Conservation (phyloP, 108 stramenopile genomes). For the Nannochloropsis salina region DNA sequence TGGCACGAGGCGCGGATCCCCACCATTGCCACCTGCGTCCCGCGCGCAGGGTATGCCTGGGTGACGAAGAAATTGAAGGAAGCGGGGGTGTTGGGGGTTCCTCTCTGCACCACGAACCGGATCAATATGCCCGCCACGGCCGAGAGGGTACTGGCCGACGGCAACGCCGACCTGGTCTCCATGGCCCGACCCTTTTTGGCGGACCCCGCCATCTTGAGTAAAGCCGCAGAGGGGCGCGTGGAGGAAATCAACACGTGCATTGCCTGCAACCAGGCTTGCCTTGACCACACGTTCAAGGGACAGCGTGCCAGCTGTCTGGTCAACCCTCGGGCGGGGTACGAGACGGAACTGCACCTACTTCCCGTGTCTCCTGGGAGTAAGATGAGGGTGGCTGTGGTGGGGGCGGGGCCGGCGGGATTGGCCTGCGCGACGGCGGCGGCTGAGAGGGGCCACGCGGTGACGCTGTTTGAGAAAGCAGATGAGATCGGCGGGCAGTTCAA, state of each 20-base stretch:
- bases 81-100: slow-evolving; percentile 62
- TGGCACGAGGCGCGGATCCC: slow-evolving; percentile 98
- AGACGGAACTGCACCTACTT: slow-evolving; percentile 62
- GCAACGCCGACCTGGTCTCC: slow-evolving; percentile 78
- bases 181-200: slow-evolving; percentile 96
- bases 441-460: slow-evolving; percentile 78
- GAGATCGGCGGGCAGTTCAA: slow-evolving; percentile 86
- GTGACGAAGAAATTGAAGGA: slow-evolving; percentile 74
- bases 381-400: slow-evolving; percentile 77
- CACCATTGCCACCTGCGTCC: slow-evolving; percentile 92
- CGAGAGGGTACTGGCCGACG: slow-evolving; percentile 62
- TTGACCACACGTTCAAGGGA: slow-evolving; percentile 94
- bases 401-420: slow-evolving; percentile 93
- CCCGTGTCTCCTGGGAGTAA: slow-evolving; percentile 19
- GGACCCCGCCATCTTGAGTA: slow-evolving; percentile 82
- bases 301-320: slow-evolving; percentile 91
- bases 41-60: slow-evolving; percentile 85
- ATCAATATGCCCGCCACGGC: slow-evolving; percentile 86
- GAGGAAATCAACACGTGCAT: slow-evolving; percentile 95
- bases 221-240: slow-evolving; percentile 67
- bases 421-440: slow-evolving; percentile 73
- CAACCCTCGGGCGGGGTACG: slow-evolving; percentile 90
- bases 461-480: slow-evolving; percentile 72
- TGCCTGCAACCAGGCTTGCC: slow-evolving; percentile 96
- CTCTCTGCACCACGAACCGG: slow-evolving; percentile 90